Evolutionary conservation across 495 filamentous ascomycete species (phyloP), one percentile per base, ranked within the genome.

Genomic region (Pseudomonodictys pantanalensis): DNA sequence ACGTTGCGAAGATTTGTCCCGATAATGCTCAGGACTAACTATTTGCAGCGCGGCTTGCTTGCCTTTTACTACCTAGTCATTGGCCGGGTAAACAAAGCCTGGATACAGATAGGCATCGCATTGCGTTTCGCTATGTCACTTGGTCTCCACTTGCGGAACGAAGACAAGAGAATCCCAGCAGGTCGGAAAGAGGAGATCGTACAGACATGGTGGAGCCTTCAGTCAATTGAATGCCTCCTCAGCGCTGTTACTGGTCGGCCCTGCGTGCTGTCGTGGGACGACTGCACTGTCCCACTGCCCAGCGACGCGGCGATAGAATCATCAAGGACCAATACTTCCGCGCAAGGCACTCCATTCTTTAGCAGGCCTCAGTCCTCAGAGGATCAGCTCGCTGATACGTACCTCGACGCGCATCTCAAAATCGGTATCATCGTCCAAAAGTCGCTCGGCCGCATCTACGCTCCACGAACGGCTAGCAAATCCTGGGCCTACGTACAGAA

Each of bases 61-160:
- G 51, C 56, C 2, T 28, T 59, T 9, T 59, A 51, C 35, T 59
- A 59, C 38, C 32, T 59, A n/a, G 28, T 20, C n/a, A 59, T 59
- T 25, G 56, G 56, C 15, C 56, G 52, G 23, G 46, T 52, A 24
- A 52, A 47, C 25, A 58, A 38, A 26, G 56, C 46, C 3, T 59
- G 56, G 56, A 9, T 52, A 5, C 42, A 32, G 46, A 52, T 59
- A 3, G 56, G 56, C 1, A 52, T 51, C 5, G 35, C 56, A 3
- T 17, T 52, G 8, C 56, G 56, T 1, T 43, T 59, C 28, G 45
- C 32, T 6, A 33, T 59, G 2, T 33, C 46, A 7, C 43, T 52
- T 1, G 56, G 56, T 8, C 56, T 59, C 1, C 56, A 59, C 28
- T 32, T 59, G 2, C 32, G 56, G 1, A 59, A 59, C 47, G 47